Conservation (phyloP, 2,329 filamentous ascomycete species). For the Mycosphaerelloides madeirae region DNA sequence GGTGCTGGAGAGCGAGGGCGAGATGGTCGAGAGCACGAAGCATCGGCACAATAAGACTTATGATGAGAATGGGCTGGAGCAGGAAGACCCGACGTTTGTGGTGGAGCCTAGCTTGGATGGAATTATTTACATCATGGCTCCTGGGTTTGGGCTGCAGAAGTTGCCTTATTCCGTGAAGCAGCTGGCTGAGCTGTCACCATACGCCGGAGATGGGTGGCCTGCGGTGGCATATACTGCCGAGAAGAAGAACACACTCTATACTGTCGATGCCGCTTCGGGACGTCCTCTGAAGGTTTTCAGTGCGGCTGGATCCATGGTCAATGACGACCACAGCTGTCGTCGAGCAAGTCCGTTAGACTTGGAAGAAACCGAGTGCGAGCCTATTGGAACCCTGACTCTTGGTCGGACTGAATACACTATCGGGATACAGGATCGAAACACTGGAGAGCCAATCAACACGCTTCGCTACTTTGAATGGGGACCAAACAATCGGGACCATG, state of each 20-base stretch:
- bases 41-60: slow-evolving; percentile 61
- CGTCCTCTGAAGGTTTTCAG: slow-evolving; percentile 80
- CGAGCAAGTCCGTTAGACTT: slow-evolving; percentile 57
- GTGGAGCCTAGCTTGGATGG: slow-evolving; percentile 89
- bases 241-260: slow-evolving; percentile 86
- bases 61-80: slow-evolving; percentile 55
- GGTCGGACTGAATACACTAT: slow-evolving; percentile 88
- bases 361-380: slow-evolving; percentile 67
- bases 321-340: slow-evolving; percentile 70
- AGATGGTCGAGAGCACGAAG: slow-evolving; percentile 87
- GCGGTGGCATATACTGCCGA: slow-evolving; percentile 84
- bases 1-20: slow-evolving; percentile 76
- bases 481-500: slow-evolving; percentile 83
- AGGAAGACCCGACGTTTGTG: slow-evolving; percentile 90
- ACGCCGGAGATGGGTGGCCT: slow-evolving; percentile 63
- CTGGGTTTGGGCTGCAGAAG: slow-evolving; percentile 59
- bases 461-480: slow-evolving; percentile 93
- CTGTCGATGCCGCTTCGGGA: slow-evolving; percentile 81
- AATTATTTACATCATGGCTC: slow-evolving; percentile 78
- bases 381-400: slow-evolving; percentile 73
- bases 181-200: slow-evolving; percentile 73
- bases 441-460: slow-evolving; percentile 73
- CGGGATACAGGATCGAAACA: slow-evolving; percentile 70
- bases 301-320: slow-evolving; percentile 60
- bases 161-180: slow-evolving; percentile 76